Evolutionary conservation across 305 asterid genomes (phyloP), one percentile per base, ranked within the genome.

Genomic region (Striga hermonthica): DNA sequence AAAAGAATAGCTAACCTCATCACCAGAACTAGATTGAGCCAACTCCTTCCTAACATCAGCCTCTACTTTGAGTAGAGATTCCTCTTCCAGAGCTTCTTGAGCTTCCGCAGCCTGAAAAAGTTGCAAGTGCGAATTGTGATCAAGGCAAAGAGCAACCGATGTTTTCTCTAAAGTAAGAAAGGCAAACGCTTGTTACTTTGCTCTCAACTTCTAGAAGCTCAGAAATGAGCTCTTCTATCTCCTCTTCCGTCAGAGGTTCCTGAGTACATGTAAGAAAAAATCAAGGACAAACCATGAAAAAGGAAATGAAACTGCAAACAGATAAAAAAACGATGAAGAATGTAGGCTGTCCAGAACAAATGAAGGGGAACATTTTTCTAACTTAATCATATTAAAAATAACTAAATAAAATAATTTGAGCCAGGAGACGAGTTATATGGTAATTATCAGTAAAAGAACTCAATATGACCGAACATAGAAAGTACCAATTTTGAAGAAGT

Each of bases 151-250:
- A 48, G 57, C 16, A 55, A 54, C 6, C 38, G 39, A 57, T 49
- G 39, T 58, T 49, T 59, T 35, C 53, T 28, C 14, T 9, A 39
- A 16, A 49, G 53, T 53, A 70, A 5, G 57, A 65, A 58, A 70
- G 37, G 38, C 35, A 7, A 48, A 45, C 53, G 28, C 4, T 34
- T 13, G 56, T 70, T 80, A 87, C 98, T 84, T 89, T 87, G 62
- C 88, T 79, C 90, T 92, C 98, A 61, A 86, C 88, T 84, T 89
- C 94, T 60, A 89, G 52, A 64, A 92, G 95, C 83, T 92, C 97
- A 3, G 86, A 82, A 50, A 89, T 82, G 56, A 92, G 96, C 77
- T 86, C 95, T 53, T 92, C 98, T 14, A 87, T 75, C 74, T 92
- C 98, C 73, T 81, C 79, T 67, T 89, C 96, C 0, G 91, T 89